phyloP scores from a whole-genome alignment of 1,284 basidiomycete genomes.

The Ustilago shanxiensis region DNA sequence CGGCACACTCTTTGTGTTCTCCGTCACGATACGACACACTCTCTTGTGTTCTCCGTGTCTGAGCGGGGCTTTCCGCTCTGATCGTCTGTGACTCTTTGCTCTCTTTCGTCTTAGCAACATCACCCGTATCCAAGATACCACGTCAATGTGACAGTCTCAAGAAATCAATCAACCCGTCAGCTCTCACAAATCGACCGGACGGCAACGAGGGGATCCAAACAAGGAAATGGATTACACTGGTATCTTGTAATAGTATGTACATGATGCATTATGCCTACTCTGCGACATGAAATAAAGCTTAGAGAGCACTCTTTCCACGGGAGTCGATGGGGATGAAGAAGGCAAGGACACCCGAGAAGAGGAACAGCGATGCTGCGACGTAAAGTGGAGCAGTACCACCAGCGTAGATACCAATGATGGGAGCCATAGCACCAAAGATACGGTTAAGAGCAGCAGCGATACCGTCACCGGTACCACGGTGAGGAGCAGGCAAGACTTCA shows the following conservation, averaged over 20 bases:
- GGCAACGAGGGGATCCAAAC: background rate
- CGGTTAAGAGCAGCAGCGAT: slow-evolving; percentile 65
- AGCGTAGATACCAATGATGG: slow-evolving; percentile 66
- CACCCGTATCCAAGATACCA: too few species aligned
- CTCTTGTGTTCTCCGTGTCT: background rate
- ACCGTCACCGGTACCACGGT: slow-evolving; percentile 68
- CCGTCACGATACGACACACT: background rate
- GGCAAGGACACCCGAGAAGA: slow-evolving; percentile 58
- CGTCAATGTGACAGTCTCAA: too few species aligned
- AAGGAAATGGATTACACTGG: slow-evolving; percentile 16
- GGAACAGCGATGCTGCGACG: slow-evolving; percentile 61
- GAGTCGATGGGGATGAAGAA: slow-evolving; percentile 62
- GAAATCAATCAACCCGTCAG: too few species aligned
- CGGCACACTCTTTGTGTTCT: too few species aligned
- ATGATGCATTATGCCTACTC: background rate
- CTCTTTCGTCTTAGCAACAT: too few species aligned
- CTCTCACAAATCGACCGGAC: too few species aligned
- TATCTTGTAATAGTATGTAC: slow-evolving; percentile 11
- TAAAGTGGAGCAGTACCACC: slow-evolving; percentile 55
- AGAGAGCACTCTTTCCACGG: slow-evolving; percentile 49
- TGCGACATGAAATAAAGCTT: background rate
- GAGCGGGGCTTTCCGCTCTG: too few species aligned
- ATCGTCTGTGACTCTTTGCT: too few species aligned
- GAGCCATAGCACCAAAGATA: slow-evolving; percentile 63
- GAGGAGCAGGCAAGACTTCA: slow-evolving; percentile 66